Base-by-base conservation (phyloP, 306 rosid genomes). In the Spatholobus suberectus region DNA sequence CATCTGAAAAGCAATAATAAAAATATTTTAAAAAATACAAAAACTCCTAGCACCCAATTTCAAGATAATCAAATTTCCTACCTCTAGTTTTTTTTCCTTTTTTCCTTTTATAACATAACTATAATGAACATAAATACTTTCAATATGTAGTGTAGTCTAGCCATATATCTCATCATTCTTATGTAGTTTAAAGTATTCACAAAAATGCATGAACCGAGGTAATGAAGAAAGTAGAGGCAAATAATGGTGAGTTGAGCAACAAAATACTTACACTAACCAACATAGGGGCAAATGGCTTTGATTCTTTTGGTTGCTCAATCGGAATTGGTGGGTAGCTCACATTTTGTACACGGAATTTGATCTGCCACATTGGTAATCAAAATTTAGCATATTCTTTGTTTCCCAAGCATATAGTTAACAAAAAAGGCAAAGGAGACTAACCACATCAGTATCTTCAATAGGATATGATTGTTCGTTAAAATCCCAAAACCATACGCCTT, bases 251-350 rank as follows among this genome's bases (percentile, higher is more conserved):
- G n/a, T n/a, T n/a, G n/a, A n/a, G n/a, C n/a, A n/a, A n/a, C n/a
- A n/a, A n/a, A n/a, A n/a, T n/a, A n/a, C n/a, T n/a, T n/a, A n/a
- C n/a, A n/a, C n/a, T 90, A 38, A 94, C 57, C 83, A 87, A 44
- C 95, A 92, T 92, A 21, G 94, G 95, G 20, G 98, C 90, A 87
- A 92, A 94, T 44, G 98, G 90, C 83, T 90, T 91, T 62, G 89
- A 84, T 8, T 92, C 93, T 81, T 89, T 70, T 61, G 92, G 93
- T 78, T 86, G 94, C 77, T 90, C 94, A 66, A 87, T 74, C 52
- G 94, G 97, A 77, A 90, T 82, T 23, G 91, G 83, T 17, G 97
- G 98, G 79, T 90, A 92, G 77, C 71, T 87, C 81, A 92, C 82
- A 76, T 81, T 90, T 52, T 73, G 86, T 78, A 92, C 91, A 82